Percentiles rank a stretch among this genome's conserved stretches.
These are phyloP conservation scores for Chamaenerion angustifolium DNA, from an alignment of 345 rosid species.

Conservation along the genomic window DNA sequence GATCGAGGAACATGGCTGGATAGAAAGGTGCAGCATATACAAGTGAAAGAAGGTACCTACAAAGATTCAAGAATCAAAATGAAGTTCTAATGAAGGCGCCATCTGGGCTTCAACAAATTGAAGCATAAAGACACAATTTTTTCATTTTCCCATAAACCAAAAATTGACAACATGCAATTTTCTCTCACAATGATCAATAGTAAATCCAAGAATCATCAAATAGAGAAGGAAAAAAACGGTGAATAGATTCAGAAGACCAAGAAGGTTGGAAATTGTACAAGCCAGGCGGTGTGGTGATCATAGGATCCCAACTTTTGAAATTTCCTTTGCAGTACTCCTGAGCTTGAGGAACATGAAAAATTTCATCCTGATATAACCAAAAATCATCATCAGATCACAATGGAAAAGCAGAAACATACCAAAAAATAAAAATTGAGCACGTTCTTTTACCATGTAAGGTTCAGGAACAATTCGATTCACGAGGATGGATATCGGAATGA, in stretches of 20 bases:
- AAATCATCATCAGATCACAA: background rate
- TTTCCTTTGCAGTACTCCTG: constrained; percentile 66
- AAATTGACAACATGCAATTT: too few relatives aligned
- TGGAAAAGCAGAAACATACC: background rate
- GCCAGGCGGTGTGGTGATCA: constrained; percentile 99
- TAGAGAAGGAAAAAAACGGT: background rate
- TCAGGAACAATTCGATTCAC: constrained; percentile 60
- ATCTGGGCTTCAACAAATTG: too few relatives aligned
- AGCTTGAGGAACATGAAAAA: constrained; percentile 86
- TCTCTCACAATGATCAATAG: too few relatives aligned
- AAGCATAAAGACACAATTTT: too few relatives aligned
- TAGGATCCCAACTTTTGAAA: constrained; percentile 89
- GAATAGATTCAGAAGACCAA: background rate
- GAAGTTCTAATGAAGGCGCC: too few relatives aligned
- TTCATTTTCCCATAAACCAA: too few relatives aligned
- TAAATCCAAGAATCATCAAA: background rate
- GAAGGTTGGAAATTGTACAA: constrained; percentile 26
- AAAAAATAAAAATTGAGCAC: background rate
- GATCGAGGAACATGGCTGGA: constrained; percentile 41
- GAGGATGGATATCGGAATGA: constrained; percentile 51
- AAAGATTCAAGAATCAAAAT: constrained; percentile 18
- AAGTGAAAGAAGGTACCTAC: constrained; percentile 89
- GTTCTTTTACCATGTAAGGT: constrained; percentile 63
- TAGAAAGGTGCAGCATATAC: constrained; percentile 56
- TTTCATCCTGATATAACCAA: constrained; percentile 60